A percentile compares a stretch with the other conserved stretches of the same genome.
Evolutionary conservation across 257 asterid genomes (phyloP).

Genomic region (Petrea volubilis): DNA sequence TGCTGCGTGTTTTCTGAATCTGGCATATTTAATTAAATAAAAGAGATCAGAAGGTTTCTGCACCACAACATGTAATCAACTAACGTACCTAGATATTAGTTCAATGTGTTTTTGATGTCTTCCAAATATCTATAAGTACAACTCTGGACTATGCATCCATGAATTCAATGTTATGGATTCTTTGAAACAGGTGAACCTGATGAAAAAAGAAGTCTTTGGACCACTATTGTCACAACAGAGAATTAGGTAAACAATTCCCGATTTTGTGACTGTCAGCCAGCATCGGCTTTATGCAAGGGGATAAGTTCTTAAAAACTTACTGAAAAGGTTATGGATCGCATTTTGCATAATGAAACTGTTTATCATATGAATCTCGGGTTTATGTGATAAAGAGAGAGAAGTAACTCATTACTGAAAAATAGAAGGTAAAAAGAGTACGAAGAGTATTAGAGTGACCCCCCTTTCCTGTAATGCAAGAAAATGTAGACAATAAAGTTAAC

Average conservation of each 20-base stretch:
- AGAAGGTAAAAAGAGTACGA: background rate
- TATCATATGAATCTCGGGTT: background rate
- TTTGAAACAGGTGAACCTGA: background rate
- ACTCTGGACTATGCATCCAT: conserved; percentile 1
- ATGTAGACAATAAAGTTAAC: background rate
- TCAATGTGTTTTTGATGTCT: conserved; percentile 5
- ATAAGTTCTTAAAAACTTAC: background rate
- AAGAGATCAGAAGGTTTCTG: conserved; percentile 22
- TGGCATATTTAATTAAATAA: conserved; percentile 38
- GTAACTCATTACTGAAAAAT: background rate
- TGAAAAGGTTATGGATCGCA: background rate
- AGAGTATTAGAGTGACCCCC: background rate
- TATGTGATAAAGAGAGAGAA: background rate
- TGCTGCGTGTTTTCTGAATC: conserved; percentile 84
- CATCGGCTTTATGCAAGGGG: background rate
- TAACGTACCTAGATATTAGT: background rate
- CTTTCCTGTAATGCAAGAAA: background rate
- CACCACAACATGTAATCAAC: background rate
- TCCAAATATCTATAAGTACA: background rate
- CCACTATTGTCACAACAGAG: background rate
- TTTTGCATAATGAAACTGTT: conserved; percentile 1
- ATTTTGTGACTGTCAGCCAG: background rate
- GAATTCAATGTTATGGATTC: background rate
- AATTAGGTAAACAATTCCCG: background rate
- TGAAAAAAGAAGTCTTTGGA: background rate